phyloP scores from a whole-genome alignment of 371 early-diverging fungal genomes.

The Syncephalis plumigaleata region DNA sequence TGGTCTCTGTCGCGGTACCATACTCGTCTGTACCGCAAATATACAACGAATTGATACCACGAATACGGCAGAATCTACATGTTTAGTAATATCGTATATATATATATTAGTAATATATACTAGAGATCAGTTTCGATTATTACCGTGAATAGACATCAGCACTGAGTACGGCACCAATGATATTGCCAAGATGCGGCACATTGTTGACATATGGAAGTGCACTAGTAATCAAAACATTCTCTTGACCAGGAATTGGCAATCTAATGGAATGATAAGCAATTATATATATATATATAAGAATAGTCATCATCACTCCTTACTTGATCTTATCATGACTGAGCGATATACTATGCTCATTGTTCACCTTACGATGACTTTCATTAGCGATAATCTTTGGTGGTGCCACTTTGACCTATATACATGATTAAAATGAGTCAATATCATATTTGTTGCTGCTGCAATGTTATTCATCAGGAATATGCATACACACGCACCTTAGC shows the following conservation, averaged over 20 bases:
- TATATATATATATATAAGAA: background rate
- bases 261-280: constrained; percentile 13
- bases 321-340: background rate
- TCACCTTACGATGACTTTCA: constrained; percentile 6
- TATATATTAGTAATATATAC: background rate
- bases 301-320: background rate
- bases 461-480: too few species aligned
- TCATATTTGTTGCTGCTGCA: too few species aligned
- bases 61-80: constrained; percentile 56
- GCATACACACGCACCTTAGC: too few species aligned
- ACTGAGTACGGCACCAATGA: constrained; percentile 95
- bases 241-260: constrained; percentile 42
- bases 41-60: constrained; percentile 83
- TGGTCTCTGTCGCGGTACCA: constrained; percentile 99
- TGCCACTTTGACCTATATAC: constrained; percentile 11
- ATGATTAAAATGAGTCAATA: too few species aligned
- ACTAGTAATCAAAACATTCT: constrained; percentile 91
- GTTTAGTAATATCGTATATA: constrained; percentile 12
- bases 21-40: constrained; percentile 99
- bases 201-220: constrained; percentile 99
- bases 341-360: background rate
- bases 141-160: constrained; percentile 94
- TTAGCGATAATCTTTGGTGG: constrained; percentile 6
- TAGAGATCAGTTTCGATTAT: background rate
- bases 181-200: constrained; percentile 99